Conservation (phyloP, 164 flowering plant genomes). For the Santalum album region DNA sequence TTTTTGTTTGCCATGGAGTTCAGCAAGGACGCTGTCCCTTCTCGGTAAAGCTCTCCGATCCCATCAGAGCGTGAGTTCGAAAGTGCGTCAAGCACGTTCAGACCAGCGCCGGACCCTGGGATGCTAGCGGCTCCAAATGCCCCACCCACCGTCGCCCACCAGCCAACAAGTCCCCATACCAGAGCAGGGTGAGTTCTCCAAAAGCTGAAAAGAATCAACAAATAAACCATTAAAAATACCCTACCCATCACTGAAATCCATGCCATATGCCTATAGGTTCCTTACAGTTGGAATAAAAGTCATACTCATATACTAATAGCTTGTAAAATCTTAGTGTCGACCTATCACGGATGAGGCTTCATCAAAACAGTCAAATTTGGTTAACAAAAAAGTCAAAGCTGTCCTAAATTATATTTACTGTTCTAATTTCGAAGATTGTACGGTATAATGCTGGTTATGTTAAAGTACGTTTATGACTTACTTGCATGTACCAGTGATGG, state of each 20-base stretch:
- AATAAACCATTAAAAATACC: background rate
- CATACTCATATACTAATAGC: too few relatives aligned
- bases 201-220: background rate
- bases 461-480: background rate
- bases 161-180: background rate
- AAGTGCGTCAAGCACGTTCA: background rate
- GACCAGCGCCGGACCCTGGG: background rate
- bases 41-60: background rate
- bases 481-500: background rate
- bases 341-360: too few relatives aligned
- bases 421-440: too few relatives aligned
- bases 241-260: too few relatives aligned
- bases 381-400: too few relatives aligned
- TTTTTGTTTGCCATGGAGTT: background rate
- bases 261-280: too few relatives aligned
- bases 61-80: background rate
- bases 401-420: too few relatives aligned
- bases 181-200: background rate
- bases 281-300: too few relatives aligned
- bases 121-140: background rate
- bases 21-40: background rate
- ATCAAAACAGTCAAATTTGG: too few relatives aligned
- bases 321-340: too few relatives aligned
- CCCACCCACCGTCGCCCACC: background rate
- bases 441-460: too few relatives aligned